Percentiles rank a stretch among this genome's conserved stretches.
phyloP scores from a whole-genome alignment of 2,329 filamentous ascomycete genomes.

The Escovopsis weberi region DNA sequence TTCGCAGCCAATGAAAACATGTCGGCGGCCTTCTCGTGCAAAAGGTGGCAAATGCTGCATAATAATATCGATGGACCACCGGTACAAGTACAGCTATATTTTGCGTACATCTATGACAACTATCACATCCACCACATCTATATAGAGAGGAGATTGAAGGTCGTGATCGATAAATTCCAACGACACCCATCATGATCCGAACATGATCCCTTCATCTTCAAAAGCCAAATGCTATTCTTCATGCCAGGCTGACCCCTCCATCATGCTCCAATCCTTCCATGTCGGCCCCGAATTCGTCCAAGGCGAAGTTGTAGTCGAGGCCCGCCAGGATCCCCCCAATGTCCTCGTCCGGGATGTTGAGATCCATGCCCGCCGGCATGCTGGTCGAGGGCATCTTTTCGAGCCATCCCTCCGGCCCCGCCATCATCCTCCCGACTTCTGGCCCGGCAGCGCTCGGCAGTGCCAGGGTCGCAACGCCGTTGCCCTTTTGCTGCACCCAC shows the following conservation, averaged over 20 bases:
- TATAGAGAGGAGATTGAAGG: too few relatives aligned
- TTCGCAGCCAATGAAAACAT: too few relatives aligned
- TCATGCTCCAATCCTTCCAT: slow-evolving; percentile 15
- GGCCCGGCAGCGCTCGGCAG: slow-evolving; percentile 1
- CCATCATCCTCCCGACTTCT: neutral
- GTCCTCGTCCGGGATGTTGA: slow-evolving; percentile 24
- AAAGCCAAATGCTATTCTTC: too few relatives aligned
- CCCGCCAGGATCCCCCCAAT: slow-evolving; percentile 27
- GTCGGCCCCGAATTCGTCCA: slow-evolving; percentile 13
- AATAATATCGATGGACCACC: too few relatives aligned
- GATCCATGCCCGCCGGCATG: slow-evolving; percentile 17
- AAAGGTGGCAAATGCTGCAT: too few relatives aligned
- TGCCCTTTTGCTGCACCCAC: slow-evolving; percentile 22
- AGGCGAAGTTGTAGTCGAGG: slow-evolving; percentile 27
- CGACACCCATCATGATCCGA: too few relatives aligned
- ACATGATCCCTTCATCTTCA: too few relatives aligned
- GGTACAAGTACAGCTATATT: too few relatives aligned
- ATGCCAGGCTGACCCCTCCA: slow-evolving; percentile 15
- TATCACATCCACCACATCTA: too few relatives aligned
- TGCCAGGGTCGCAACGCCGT: slow-evolving; percentile 4
- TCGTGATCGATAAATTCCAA: too few relatives aligned
- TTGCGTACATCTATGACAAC: too few relatives aligned
- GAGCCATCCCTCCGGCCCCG: slow-evolving; percentile 1
- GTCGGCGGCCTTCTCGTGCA: too few relatives aligned
- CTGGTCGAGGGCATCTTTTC: slow-evolving; percentile 4